Evolutionary conservation across 2,329 filamentous ascomycete species (phyloP).

Genomic region (Ambrosiella beaveri): DNA sequence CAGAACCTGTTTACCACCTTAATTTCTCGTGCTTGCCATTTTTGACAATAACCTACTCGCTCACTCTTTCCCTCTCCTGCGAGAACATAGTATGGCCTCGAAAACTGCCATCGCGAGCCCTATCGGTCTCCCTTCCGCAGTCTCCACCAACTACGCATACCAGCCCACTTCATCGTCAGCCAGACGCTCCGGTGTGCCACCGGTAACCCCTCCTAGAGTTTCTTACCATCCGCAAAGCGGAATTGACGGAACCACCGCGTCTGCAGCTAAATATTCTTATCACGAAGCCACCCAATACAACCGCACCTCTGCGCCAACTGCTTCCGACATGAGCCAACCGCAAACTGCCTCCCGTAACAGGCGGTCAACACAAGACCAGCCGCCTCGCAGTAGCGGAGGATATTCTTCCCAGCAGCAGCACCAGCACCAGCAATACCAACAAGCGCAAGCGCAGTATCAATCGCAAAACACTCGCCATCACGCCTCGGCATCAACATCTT

Average conservation of each 20-base stretch:
- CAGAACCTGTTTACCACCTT: conserved; percentile 4
- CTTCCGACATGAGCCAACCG: conserved; percentile 13
- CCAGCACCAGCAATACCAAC: neutral
- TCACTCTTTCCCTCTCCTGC: neutral
- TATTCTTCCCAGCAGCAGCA: conserved; percentile 4
- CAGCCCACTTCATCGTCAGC: conserved; percentile 26
- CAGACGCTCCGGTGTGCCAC: conserved; percentile 44
- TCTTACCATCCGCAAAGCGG: conserved; percentile 45
- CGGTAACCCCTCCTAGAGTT: conserved; percentile 62
- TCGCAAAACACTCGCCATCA: conserved; percentile 4
- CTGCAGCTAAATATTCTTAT: conserved; percentile 2
- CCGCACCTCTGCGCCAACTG: conserved; percentile 17
- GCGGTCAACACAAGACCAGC: conserved; percentile 21
- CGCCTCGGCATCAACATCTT: neutral
- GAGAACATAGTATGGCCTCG: conserved; percentile 25
- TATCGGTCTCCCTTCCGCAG: conserved; percentile 23
- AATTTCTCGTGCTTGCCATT: conserved; percentile 3
- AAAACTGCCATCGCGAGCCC: conserved; percentile 28
- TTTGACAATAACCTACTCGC: neutral
- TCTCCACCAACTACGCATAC: conserved; percentile 22
- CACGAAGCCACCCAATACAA: conserved; percentile 5
- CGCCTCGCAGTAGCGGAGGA: conserved; percentile 21
- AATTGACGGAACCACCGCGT: conserved; percentile 11
- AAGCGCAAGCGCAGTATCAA: conserved; percentile 4
- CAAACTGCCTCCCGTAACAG: conserved; percentile 14